Evolutionary conservation across 495 filamentous ascomycete species (phyloP).

Genomic region (Xylaria cubensis): DNA sequence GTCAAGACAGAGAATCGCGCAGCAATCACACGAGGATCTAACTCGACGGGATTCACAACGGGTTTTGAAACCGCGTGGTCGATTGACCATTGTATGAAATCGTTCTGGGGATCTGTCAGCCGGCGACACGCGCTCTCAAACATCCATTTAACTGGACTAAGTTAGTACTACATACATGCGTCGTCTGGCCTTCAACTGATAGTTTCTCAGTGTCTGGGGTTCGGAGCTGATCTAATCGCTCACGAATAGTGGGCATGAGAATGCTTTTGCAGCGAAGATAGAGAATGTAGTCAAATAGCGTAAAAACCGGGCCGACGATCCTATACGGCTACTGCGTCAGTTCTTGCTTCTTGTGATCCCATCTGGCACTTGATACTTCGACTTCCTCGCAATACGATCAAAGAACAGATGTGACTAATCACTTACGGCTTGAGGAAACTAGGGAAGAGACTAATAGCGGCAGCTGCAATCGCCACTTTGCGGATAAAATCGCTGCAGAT

Average conservation of each 20-base stretch:
- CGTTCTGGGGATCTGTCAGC: conserved; percentile 33
- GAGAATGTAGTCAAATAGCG: conserved; percentile 39
- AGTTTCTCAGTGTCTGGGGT: not conserved
- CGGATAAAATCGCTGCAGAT: conserved; percentile 48
- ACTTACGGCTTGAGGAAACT: conserved; percentile 47
- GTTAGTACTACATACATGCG: conserved; percentile 25
- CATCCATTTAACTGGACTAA: not conserved
- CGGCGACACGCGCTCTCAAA: not conserved
- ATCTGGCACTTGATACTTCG: not conserved
- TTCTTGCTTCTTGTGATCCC: conserved; percentile 30
- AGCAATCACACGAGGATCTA: conserved; percentile 37
- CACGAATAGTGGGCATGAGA: conserved; percentile 41
- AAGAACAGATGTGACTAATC: not conserved
- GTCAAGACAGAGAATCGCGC: conserved; percentile 48
- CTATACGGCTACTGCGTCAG: conserved; percentile 29
- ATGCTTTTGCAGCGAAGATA: conserved; percentile 39
- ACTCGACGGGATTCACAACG: conserved; percentile 33
- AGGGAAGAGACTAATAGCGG: conserved; percentile 47
- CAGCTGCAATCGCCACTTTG: conserved; percentile 43
- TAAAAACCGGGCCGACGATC: conserved; percentile 42
- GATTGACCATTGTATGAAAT: conserved; percentile 49
- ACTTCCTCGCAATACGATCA: not conserved
- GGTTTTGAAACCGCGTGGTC: conserved; percentile 38
- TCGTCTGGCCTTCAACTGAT: not conserved
- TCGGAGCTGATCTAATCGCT: conserved; percentile 30